A percentile compares a stretch with the other conserved stretches of the same genome.
These are phyloP conservation scores for Nidularia pulvinata DNA, from an alignment of 768 basidiomycete species.

Conservation along the genomic window DNA sequence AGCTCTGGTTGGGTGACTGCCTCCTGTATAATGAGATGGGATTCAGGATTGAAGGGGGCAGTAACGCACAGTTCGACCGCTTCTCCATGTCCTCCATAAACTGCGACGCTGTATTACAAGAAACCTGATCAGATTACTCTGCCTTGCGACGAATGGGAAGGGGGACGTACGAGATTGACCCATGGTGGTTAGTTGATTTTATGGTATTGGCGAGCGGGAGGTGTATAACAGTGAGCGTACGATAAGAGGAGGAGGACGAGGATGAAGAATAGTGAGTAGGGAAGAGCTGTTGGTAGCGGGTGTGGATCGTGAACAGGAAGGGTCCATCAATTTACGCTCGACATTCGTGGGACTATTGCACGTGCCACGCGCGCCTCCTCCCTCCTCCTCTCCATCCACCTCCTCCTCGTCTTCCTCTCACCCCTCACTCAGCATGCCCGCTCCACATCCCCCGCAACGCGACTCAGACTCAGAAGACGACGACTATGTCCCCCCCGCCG, in stretches of 20 bases:
- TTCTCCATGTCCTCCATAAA: slow-evolving; percentile 99
- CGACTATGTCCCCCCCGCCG: slow-evolving; percentile 64
- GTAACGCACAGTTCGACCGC: slow-evolving; percentile 93
- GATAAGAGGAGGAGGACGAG: background rate
- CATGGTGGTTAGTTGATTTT: slow-evolving; percentile 34
- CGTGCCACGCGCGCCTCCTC: background rate
- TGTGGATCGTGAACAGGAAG: background rate
- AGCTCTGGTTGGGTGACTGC: slow-evolving; percentile 94
- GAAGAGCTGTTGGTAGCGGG: background rate
- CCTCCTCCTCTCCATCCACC: background rate
- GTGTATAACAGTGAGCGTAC: background rate
- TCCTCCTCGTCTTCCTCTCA: background rate
- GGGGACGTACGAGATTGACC: slow-evolving; percentile 78
- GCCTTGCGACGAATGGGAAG: background rate
- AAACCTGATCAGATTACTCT: background rate
- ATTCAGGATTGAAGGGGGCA: slow-evolving; percentile 1
- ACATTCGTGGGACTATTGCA: background rate
- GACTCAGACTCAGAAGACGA: slow-evolving; percentile 63
- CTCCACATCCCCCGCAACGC: background rate
- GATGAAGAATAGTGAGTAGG: background rate
- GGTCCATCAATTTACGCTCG: background rate
- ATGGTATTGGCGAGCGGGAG: background rate
- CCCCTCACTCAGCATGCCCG: too few relatives aligned
- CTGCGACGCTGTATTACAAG: slow-evolving; percentile 64
- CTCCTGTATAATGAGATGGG: slow-evolving; percentile 6